Evolutionary conservation across 164 flowering plant genomes (phyloP), one percentile per base, ranked within the genome.

Genomic region (Euptelea pleiosperma): DNA sequence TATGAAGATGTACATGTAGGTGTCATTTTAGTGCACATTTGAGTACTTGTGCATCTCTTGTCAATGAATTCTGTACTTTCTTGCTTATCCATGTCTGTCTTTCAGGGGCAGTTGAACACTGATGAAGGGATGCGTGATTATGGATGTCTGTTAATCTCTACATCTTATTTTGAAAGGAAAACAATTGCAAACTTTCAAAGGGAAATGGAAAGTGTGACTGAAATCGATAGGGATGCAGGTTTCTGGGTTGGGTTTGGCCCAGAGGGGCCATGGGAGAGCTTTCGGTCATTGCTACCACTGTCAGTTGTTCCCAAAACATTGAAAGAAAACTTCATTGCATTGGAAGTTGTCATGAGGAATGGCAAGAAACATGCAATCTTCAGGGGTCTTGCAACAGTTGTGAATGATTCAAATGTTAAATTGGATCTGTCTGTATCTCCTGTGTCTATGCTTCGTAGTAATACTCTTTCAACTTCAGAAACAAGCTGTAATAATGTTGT

Each of bases 311-410:
- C 99, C 2, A 91, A 74, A 78, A 62, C 63, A 41, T 53, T 94
- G 42, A 63, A 75, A 26, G 76, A 71, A 55, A 82, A 82, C 43
- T 80, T 75, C 57, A 21, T 90, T 59, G 97, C 91, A 7, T 51
- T 91, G 70, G 96, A 94, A 68, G 88, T 89, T 41, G 62, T 73
- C 52, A 79, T 82, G 84, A 85, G 73, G 73, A 84, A 87, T 77
- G 96, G 97, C 12, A 94, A 84, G 82, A 94, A 89, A 67, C 97
- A 91, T 78, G 97, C 75, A 55, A 65, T 84, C 37, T 73, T 94
- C 52, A 79, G 99, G 70, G 74, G 90, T 60, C 91, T 94, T 55
- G 90, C 82, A 48, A 77, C 81, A 5, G 84, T 87, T 57, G 69
- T 76, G 10, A 94, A 94, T 78, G 97, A 91, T 62, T 73, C 91